Evolutionary conservation across 768 basidiomycete species (phyloP).

Genomic region (Lactifluus hygrophoroides): DNA sequence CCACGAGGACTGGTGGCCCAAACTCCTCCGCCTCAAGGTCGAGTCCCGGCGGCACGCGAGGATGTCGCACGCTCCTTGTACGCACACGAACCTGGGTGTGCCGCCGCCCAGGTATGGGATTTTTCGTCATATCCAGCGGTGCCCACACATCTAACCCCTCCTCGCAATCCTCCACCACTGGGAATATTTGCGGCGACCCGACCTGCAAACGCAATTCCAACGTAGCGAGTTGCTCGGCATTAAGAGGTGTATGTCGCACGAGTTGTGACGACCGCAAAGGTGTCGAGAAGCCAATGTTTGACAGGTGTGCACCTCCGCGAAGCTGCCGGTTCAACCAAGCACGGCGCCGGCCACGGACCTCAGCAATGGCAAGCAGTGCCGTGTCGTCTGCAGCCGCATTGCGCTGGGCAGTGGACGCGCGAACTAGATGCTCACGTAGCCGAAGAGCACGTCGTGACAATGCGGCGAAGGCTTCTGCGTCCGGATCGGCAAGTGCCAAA

Average conservation of each 20-base stretch:
- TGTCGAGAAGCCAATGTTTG: slow-evolving; percentile 39
- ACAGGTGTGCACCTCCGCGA: slow-evolving; percentile 28
- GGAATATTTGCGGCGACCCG: slow-evolving; percentile 22
- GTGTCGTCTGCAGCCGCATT: slow-evolving; percentile 33
- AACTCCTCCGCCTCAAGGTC: slow-evolving; percentile 2
- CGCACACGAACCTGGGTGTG: slow-evolving; percentile 20
- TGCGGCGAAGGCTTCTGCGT: slow-evolving; percentile 26
- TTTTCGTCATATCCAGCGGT: slow-evolving; percentile 8
- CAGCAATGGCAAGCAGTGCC: slow-evolving; percentile 33
- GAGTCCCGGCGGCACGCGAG: slow-evolving; percentile 7
- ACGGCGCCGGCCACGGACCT: slow-evolving; percentile 49
- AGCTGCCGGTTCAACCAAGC: slow-evolving; percentile 57
- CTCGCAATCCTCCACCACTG: slow-evolving; percentile 28
- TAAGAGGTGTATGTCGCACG: slow-evolving; percentile 24
- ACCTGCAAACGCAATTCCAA: background rate
- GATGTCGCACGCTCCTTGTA: slow-evolving; percentile 23
- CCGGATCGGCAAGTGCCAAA: slow-evolving; percentile 9
- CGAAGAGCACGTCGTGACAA: slow-evolving; percentile 24
- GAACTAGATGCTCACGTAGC: slow-evolving; percentile 30
- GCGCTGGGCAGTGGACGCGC: slow-evolving; percentile 32
- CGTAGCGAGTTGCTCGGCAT: background rate
- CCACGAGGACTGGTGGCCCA: slow-evolving; percentile 11
- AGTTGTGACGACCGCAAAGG: slow-evolving; percentile 47
- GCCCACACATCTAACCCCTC: slow-evolving; percentile 20
- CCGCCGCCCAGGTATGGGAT: slow-evolving; percentile 4